Evolutionary conservation across 768 basidiomycete genomes (phyloP).

Genomic region (Suillus americanus): DNA sequence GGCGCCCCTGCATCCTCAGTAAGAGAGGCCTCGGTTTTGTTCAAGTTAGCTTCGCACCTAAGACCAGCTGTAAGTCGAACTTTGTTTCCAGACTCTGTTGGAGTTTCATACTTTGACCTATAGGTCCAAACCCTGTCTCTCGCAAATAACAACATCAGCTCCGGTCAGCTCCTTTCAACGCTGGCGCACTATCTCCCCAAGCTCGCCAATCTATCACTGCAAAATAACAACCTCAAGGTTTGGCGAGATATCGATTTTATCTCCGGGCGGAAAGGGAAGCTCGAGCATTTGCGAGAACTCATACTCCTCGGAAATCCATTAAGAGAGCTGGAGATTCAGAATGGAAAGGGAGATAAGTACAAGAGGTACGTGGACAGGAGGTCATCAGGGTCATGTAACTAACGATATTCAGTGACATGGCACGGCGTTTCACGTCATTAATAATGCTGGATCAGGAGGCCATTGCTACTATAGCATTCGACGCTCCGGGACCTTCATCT

Average conservation of each 20-base stretch:
- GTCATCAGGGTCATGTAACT: conserved; percentile 1
- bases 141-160: conserved; percentile 71
- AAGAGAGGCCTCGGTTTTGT: conserved; percentile 79
- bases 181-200: conserved; percentile 76
- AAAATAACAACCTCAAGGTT: conserved; percentile 69
- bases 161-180: conserved; percentile 56
- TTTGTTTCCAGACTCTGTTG: neutral
- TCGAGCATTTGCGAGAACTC: conserved; percentile 67
- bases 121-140: conserved; percentile 83
- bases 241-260: conserved; percentile 73
- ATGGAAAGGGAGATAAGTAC: conserved; percentile 62
- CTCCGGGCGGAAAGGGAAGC: conserved; percentile 54
- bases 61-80: conserved; percentile 60
- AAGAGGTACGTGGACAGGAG: conserved; percentile 50
- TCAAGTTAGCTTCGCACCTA: conserved; percentile 81
- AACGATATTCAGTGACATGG: conserved; percentile 60
- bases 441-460: conserved; percentile 83
- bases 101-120: neutral
- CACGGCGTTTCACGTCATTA: conserved; percentile 76
- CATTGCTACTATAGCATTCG: conserved; percentile 76
- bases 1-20: conserved; percentile 61
- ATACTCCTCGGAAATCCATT: conserved; percentile 78
- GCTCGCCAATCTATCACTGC: conserved; percentile 76
- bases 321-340: conserved; percentile 56
- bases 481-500: conserved; percentile 58